Evolutionary conservation across 2,329 filamentous ascomycete species (phyloP).

Genomic region (Teratosphaeria gauchensis): DNA sequence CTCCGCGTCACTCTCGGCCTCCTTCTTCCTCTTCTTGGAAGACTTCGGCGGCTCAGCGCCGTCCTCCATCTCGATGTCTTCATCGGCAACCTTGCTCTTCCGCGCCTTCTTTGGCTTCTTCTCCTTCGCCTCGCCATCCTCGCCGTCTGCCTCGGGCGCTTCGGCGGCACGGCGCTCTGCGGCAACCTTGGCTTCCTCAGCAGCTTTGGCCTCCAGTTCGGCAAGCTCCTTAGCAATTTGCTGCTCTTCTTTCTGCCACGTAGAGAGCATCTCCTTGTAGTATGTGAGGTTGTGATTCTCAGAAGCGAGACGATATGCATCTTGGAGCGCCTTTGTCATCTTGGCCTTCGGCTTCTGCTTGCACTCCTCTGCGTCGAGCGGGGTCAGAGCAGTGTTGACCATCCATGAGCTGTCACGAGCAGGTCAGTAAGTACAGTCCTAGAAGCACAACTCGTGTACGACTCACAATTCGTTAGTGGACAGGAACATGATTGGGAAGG

Average conservation of each 20-base stretch:
- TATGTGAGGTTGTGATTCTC: constrained; percentile 67
- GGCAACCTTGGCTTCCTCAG: constrained; percentile 32
- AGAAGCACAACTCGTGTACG: not conserved
- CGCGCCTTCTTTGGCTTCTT: constrained; percentile 34
- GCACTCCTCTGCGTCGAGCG: constrained; percentile 60
- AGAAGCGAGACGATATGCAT: constrained; percentile 70
- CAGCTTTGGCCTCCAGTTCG: constrained; percentile 31
- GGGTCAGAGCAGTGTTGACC: constrained; percentile 69
- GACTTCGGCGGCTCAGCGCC: constrained; percentile 48
- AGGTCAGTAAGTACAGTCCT: constrained; percentile 3
- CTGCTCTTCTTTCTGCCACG: constrained; percentile 47
- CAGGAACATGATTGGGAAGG: constrained; percentile 91
- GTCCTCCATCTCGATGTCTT: constrained; percentile 49
- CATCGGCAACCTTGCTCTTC: constrained; percentile 25
- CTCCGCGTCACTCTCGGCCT: constrained; percentile 55
- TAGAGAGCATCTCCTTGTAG: constrained; percentile 69
- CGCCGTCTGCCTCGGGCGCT: constrained; percentile 36
- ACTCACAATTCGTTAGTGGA: constrained; percentile 95
- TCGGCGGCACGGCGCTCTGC: constrained; percentile 25
- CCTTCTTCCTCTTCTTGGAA: constrained; percentile 75
- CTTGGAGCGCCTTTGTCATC: constrained; percentile 67
- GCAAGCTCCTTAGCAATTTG: constrained; percentile 20
- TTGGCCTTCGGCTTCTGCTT: constrained; percentile 62
- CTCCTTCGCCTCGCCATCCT: constrained; percentile 44
- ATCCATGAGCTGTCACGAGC: constrained; percentile 67